Evolutionary conservation across 139 green algal species (phyloP).

Genomic region (Spirogloea muscicola): DNA sequence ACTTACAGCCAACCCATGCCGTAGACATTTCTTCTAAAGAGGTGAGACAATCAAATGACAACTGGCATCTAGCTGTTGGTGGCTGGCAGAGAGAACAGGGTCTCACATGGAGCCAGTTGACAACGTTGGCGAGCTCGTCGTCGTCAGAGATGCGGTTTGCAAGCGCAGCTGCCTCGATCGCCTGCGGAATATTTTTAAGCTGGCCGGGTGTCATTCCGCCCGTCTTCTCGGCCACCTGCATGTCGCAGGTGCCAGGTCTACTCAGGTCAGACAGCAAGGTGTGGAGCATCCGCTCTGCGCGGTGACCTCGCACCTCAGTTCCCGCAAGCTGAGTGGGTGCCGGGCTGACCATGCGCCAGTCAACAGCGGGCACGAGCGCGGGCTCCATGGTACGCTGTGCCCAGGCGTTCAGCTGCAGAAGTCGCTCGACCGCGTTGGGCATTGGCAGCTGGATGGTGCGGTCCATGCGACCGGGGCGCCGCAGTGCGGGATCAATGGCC

Average conservation of each 20-base stretch:
- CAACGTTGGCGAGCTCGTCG: constrained; percentile 1
- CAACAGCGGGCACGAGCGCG: neutral
- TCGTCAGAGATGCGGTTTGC: neutral
- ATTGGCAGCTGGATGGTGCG: constrained; percentile 6
- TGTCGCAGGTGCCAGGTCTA: too few relatives aligned
- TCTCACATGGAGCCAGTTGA: constrained; percentile 10
- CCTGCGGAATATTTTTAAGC: constrained; percentile 2
- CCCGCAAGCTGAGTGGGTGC: too few relatives aligned
- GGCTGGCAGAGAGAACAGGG: too few relatives aligned
- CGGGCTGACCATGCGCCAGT: constrained; percentile 17
- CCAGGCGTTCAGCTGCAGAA: constrained; percentile 2
- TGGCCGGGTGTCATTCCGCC: constrained; percentile 3
- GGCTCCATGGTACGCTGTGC: constrained; percentile 9
- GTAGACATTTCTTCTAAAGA: too few relatives aligned
- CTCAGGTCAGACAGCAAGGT: too few relatives aligned
- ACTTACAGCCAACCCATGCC: too few relatives aligned
- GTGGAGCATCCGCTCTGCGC: too few relatives aligned
- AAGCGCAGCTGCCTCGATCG: constrained; percentile 6
- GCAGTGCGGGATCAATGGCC: constrained; percentile 55
- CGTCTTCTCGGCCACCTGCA: constrained; percentile 23
- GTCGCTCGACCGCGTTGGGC: neutral
- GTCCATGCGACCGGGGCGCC: constrained; percentile 55
- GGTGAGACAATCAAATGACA: too few relatives aligned
- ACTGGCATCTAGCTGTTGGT: too few relatives aligned
- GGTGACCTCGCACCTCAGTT: too few relatives aligned